Evolutionary conservation across 2,329 filamentous ascomycete genomes (phyloP).

Genomic region (Monosporascus sp.): DNA sequence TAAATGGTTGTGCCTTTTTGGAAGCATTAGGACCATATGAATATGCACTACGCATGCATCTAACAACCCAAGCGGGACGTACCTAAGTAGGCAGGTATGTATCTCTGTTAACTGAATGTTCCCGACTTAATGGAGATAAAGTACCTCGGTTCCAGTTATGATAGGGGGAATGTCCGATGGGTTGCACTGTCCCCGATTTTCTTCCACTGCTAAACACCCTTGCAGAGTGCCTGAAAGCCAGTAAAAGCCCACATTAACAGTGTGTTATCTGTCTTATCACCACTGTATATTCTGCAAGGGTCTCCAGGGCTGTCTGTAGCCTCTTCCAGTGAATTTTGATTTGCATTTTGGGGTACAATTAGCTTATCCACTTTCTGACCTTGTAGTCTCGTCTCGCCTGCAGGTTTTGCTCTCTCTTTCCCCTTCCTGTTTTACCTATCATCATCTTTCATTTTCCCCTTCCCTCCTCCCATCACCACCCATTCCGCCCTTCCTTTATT

Average conservation of each 20-base stretch:
- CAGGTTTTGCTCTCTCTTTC: slow-evolving; percentile 2
- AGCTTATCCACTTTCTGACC: neutral
- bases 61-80: too few relatives aligned
- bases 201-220: neutral
- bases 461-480: slow-evolving; percentile 24
- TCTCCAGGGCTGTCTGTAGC: neutral
- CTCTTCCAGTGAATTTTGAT: slow-evolving; percentile 1
- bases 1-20: too few relatives aligned
- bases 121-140: neutral
- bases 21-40: too few relatives aligned
- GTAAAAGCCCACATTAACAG: neutral
- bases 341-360: slow-evolving; percentile 1
- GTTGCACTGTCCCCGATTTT: neutral
- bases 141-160: neutral
- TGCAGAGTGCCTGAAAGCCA: neutral
- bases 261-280: neutral
- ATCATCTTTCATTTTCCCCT: slow-evolving; percentile 15
- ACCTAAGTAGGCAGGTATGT: neutral
- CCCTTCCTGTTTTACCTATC: slow-evolving; percentile 14
- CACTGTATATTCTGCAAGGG: neutral
- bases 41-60: too few relatives aligned
- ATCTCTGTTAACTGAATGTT: neutral
- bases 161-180: neutral
- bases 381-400: slow-evolving; percentile 2
- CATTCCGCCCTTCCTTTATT: slow-evolving; percentile 28